Evolutionary conservation across 768 basidiomycete species (phyloP), one percentile per base, ranked within the genome.

Genomic region (Pilatotrama ljubarskyi): DNA sequence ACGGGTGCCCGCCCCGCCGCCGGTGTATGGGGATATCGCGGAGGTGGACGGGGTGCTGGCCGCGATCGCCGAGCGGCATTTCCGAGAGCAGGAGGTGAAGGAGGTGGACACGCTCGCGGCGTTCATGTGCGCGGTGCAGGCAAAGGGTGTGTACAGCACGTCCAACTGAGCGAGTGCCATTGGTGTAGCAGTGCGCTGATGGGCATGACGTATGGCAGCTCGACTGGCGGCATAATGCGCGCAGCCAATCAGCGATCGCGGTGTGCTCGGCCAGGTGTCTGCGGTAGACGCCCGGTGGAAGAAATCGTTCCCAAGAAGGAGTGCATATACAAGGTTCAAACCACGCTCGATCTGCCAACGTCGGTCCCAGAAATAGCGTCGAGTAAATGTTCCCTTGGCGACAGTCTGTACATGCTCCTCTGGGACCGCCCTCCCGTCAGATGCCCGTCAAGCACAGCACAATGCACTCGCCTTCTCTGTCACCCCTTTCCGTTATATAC

Each of bases 21-120:
- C 90, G 2, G 82, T 92, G 52, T 70, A 91, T 56, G 82, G 87
- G 10, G 91, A 93, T 69, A 69, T 87, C 13, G 79, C 78, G 35
- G 90, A 91, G 37, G 76, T 91, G 15, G 86, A 91, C 59, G 76
- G 71, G 0, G 79, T 88, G 43, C 73, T 93, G 35, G 91, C 91
- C 2, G 74, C 76, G 8, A 79, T 93, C 40, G 90, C 85, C 2
- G 87, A 91, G 67, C 79, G 79, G 54, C 91, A 93, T 72, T 93
- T 91, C 70, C 78, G 82, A 57, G 84, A 87, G 38, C 76, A 83
- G 58, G 78, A 78, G 13, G 78, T 86, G 51, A 86, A 87, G 71
- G 91, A 93, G 72, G 85, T 90, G 47, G 91, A 93, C 61, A 88
- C 86, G n/a, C 75, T 93, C 40, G 88, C 89, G 18, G 82, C 85